phyloP scores from a whole-genome alignment of 768 basidiomycete genomes.

The Naganishia onofrii region DNA sequence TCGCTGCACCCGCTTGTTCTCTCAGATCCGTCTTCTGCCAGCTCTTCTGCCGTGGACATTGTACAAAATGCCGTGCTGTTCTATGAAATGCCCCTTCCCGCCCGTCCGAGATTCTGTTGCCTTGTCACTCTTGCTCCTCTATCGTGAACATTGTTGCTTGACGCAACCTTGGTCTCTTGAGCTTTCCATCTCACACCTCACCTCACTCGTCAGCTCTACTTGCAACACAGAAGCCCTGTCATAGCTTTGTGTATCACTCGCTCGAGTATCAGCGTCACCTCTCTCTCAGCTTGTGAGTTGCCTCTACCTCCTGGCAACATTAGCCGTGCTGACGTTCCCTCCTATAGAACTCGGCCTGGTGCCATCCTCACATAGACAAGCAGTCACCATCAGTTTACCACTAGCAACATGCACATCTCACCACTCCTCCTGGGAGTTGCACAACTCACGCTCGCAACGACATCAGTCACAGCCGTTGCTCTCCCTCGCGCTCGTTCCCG shows the following conservation, averaged over 20 bases:
- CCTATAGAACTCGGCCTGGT: slow-evolving; percentile 13
- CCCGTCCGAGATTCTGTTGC: neutral
- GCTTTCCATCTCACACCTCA: neutral
- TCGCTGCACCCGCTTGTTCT: neutral
- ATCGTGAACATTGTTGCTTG: slow-evolving; percentile 12
- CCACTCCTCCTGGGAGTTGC: slow-evolving; percentile 11
- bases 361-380: slow-evolving; percentile 12
- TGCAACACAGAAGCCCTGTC: slow-evolving; percentile 9
- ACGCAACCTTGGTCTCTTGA: slow-evolving; percentile 15
- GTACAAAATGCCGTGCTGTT: neutral
- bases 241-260: neutral
- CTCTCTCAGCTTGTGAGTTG: slow-evolving; percentile 6
- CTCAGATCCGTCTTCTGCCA: neutral
- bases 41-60: neutral
- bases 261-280: slow-evolving; percentile 5
- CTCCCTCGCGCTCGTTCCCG: slow-evolving; percentile 8
- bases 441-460: slow-evolving; percentile 10
- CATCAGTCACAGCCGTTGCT: slow-evolving; percentile 8
- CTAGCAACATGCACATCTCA: slow-evolving; percentile 18
- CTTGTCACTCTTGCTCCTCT: neutral
- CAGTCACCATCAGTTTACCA: neutral
- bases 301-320: no score
- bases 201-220: neutral
- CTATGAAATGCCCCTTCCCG: neutral
- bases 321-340: neutral